Percentiles rank a stretch among this genome's conserved stretches.
These are phyloP conservation scores for Proliferodiscus dingleyae DNA, from an alignment of 2,329 filamentous ascomycete species.

Conservation along the genomic window DNA sequence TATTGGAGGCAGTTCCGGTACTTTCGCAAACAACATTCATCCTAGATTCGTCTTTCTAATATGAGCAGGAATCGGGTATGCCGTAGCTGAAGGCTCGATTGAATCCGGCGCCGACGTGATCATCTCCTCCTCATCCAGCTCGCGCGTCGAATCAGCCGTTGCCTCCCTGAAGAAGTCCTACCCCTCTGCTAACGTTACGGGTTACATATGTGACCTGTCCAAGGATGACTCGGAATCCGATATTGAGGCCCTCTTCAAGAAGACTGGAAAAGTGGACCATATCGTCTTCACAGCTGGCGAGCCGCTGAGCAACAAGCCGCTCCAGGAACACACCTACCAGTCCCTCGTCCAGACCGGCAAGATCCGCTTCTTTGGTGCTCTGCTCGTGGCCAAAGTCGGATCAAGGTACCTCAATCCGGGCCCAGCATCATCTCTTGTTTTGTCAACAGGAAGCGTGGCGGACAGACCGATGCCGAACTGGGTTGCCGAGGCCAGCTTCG, in stretches of 20 bases:
- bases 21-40: neutral
- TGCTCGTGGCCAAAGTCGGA: slow-evolving; percentile 25
- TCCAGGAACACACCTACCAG: slow-evolving; percentile 14
- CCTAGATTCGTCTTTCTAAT: neutral
- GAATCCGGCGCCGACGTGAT: slow-evolving; percentile 21
- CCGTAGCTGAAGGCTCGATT: slow-evolving; percentile 25
- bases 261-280: slow-evolving; percentile 19
- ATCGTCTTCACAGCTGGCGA: slow-evolving; percentile 28
- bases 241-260: slow-evolving; percentile 41
- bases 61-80: slow-evolving; percentile 21
- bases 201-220: slow-evolving; percentile 23
- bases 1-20: slow-evolving; percentile 26
- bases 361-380: slow-evolving; percentile 23
- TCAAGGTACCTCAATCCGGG: slow-evolving; percentile 14
- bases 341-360: slow-evolving; percentile 17
- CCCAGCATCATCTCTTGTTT: slow-evolving; percentile 15
- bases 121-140: slow-evolving; percentile 19
- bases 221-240: slow-evolving; percentile 17
- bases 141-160: slow-evolving; percentile 10
- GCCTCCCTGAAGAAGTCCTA: slow-evolving; percentile 10
- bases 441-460: slow-evolving; percentile 18
- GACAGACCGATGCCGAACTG: slow-evolving; percentile 32
- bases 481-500: slow-evolving; percentile 43
- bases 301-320: neutral
- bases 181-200: slow-evolving; percentile 8